These are phyloP conservation scores for Chamaecyparis obtusa DNA, from an alignment of 75 land plant genomes.

Conservation along the genomic window DNA sequence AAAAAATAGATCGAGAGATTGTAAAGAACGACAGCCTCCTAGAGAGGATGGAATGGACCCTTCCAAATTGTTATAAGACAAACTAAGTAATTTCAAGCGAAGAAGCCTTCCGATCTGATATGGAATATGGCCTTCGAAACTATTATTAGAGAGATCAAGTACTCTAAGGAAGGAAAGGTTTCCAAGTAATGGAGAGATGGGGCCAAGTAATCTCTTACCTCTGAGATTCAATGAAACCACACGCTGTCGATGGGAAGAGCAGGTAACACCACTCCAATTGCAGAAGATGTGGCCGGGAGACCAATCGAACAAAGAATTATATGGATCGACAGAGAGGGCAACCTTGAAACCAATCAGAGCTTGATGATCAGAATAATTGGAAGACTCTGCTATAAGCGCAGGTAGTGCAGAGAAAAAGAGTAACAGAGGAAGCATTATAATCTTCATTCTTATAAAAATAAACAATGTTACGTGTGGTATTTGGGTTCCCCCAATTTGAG, in stretches of 20 bases:
- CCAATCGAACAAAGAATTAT: not conserved
- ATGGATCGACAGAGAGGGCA: not conserved
- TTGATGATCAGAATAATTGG: not conserved
- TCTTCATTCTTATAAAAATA: too few species aligned
- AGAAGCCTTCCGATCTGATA: not conserved
- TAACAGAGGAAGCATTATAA: too few species aligned
- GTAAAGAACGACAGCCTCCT: too few species aligned
- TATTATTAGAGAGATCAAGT: not conserved
- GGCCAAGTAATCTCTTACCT: too few species aligned
- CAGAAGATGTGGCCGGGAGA: not conserved
- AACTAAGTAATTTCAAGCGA: not conserved
- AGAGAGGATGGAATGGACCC: too few species aligned
- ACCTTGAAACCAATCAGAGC: not conserved
- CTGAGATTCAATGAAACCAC: too few species aligned
- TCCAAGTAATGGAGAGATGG: too few species aligned
- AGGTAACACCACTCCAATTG: not conserved
- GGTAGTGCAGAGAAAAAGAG: not conserved
- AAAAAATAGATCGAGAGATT: too few species aligned
- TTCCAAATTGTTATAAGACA: not conserved
- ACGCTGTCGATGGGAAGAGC: not conserved
- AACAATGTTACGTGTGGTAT: too few species aligned
- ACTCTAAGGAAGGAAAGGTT: not conserved
- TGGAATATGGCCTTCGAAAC: too few species aligned
- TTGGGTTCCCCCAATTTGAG: too few species aligned
- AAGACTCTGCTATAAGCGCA: not conserved